phyloP scores from a whole-genome alignment of 495 filamentous ascomycete genomes.

The Lasiosphaeris hirsuta region DNA sequence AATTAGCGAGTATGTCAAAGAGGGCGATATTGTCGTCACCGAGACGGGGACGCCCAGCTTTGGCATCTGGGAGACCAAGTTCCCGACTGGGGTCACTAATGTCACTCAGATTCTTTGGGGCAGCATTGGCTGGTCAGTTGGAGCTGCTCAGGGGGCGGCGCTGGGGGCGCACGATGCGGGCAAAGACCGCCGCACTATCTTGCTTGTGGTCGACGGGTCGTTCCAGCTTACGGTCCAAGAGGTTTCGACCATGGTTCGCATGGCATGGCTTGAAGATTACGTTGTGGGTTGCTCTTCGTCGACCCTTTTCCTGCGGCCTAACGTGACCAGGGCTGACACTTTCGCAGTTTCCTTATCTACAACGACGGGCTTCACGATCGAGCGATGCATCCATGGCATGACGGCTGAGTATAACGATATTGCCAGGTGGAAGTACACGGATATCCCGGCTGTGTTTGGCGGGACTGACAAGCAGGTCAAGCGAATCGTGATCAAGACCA shows the following conservation, averaged over 20 bases:
- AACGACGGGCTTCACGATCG: constrained; percentile 77
- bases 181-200: constrained; percentile 59
- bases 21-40: constrained; percentile 76
- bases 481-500: constrained; percentile 68
- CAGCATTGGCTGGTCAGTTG: constrained; percentile 79
- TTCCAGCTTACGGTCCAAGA: constrained; percentile 85
- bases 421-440: constrained; percentile 65
- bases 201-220: constrained; percentile 87
- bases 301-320: too few species aligned
- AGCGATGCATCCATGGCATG: constrained; percentile 74
- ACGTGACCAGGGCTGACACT: neutral
- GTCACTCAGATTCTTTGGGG: constrained; percentile 88
- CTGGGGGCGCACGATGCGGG: constrained; percentile 62
- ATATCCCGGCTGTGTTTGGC: constrained; percentile 67
- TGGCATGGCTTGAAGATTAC: constrained; percentile 73
- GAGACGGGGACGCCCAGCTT: constrained; percentile 91
- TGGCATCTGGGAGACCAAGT: constrained; percentile 83
- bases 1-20: constrained; percentile 71
- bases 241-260: constrained; percentile 81
- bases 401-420: constrained; percentile 79
- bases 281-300: constrained; percentile 50
- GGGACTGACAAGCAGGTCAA: constrained; percentile 52
- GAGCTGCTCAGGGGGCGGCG: constrained; percentile 72
- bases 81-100: constrained; percentile 69
- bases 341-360: constrained; percentile 64